Evolutionary conservation across 192 early-diverging fungal species (phyloP).

Genomic region (Phycomyces blakesleeanus): DNA sequence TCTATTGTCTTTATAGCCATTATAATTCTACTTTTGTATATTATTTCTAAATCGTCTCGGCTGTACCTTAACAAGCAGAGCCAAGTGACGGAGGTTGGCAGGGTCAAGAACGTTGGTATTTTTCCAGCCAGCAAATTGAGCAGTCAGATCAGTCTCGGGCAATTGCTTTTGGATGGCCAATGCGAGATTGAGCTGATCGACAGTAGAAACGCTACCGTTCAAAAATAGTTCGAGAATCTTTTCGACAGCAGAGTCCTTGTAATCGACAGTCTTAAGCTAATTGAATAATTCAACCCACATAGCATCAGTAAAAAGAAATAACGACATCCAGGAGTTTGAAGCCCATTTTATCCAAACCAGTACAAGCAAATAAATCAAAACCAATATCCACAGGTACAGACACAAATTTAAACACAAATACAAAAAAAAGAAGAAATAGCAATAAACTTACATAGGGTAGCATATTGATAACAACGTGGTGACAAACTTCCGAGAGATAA

Average conservation of each 20-base stretch:
- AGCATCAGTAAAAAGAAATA: too few species aligned
- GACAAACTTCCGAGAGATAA: slow-evolving; percentile 78
- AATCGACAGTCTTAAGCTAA: slow-evolving; percentile 9
- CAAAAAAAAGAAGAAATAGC: too few species aligned
- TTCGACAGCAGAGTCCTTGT: slow-evolving; percentile 35
- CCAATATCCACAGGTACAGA: too few species aligned
- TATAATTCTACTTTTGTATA: too few species aligned
- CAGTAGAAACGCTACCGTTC: slow-evolving; percentile 41
- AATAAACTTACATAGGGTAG: slow-evolving; percentile 42
- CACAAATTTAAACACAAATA: too few species aligned
- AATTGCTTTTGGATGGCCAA: slow-evolving; percentile 40
- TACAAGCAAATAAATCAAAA: too few species aligned
- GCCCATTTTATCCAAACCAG: too few species aligned
- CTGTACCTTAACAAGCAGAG: slow-evolving; percentile 26
- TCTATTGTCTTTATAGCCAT: too few species aligned
- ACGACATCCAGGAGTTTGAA: too few species aligned
- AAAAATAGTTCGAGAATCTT: slow-evolving; percentile 40
- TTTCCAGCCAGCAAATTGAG: slow-evolving; percentile 31
- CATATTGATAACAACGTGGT: slow-evolving; percentile 63
- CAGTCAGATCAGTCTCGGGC: slow-evolving; percentile 26
- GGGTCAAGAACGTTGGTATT: slow-evolving; percentile 25
- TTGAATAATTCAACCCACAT: too few species aligned
- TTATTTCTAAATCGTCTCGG: neutral
- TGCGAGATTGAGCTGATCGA: slow-evolving; percentile 52
- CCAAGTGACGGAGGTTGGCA: slow-evolving; percentile 30